Percentiles rank a stretch among this genome's conserved stretches.
Conservation (phyloP, 1,284 basidiomycete genomes). For the Boletus sp. region DNA sequence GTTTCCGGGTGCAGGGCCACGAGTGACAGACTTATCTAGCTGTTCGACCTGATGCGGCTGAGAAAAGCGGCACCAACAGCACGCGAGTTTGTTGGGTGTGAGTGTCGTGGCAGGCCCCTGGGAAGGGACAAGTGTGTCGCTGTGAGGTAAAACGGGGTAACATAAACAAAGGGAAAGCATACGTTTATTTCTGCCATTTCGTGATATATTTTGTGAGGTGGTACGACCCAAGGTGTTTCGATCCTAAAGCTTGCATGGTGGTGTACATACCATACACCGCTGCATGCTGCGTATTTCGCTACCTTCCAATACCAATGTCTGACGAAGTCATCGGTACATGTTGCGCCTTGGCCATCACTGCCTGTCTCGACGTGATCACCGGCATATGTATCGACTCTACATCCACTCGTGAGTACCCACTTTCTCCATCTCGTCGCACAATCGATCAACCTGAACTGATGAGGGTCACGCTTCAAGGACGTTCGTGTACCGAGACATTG, state of each 20-base stretch:
- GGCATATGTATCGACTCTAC: constrained; percentile 26
- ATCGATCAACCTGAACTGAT: background rate
- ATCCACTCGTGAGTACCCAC: constrained; percentile 20
- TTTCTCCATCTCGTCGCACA: background rate
- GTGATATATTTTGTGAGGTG: background rate
- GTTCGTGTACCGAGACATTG: constrained; percentile 24
- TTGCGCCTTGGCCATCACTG: constrained; percentile 14
- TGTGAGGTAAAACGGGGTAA: background rate
- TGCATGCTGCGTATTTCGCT: too few species aligned
- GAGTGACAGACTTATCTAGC: constrained; percentile 70
- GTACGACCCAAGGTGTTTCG: too few species aligned
- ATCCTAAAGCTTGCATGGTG: too few species aligned
- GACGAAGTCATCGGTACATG: constrained; percentile 24
- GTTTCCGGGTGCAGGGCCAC: constrained; percentile 50
- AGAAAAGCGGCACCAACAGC: constrained; percentile 81
- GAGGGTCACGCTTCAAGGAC: constrained; percentile 12
- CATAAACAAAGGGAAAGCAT: background rate
- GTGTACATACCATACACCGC: too few species aligned
- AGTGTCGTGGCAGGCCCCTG: constrained; percentile 25
- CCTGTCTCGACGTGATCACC: constrained; percentile 25
- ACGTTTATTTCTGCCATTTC: constrained; percentile 25
- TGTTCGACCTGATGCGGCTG: constrained; percentile 80
- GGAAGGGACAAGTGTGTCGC: background rate
- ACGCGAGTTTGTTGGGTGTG: constrained; percentile 56
- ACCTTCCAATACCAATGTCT: too few species aligned